Evolutionary conservation across 345 rosid genomes (phyloP).

Genomic region (Cochlearia excelsa): DNA sequence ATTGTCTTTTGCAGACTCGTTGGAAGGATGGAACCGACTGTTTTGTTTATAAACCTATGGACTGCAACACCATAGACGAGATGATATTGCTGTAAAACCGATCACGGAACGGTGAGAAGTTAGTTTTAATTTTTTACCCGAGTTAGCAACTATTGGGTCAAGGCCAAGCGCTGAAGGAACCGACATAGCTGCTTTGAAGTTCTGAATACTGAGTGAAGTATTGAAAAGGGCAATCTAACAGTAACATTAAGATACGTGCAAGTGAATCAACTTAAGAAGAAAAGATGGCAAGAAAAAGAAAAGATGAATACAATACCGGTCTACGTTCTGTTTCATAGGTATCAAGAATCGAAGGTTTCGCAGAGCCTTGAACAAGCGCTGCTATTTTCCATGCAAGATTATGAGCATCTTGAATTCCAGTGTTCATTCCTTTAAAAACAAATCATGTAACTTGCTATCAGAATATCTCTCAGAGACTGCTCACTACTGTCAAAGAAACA

Average conservation of each 20-base stretch:
- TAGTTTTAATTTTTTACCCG: constrained; percentile 45
- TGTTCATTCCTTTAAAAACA: constrained; percentile 75
- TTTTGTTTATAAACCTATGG: constrained; percentile 54
- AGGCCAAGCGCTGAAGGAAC: constrained; percentile 91
- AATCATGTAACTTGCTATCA: constrained; percentile 19
- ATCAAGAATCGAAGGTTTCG: constrained; percentile 59
- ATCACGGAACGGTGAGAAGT: constrained; percentile 16
- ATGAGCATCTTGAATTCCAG: constrained; percentile 96
- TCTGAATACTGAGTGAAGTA: constrained; percentile 79
- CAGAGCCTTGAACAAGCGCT: constrained; percentile 51
- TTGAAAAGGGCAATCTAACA: constrained; percentile 73
- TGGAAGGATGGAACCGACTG: constrained; percentile 66
- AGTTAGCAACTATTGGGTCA: constrained; percentile 72
- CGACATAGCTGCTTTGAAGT: constrained; percentile 86
- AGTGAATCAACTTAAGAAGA: constrained; percentile 17
- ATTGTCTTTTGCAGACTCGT: constrained; percentile 63
- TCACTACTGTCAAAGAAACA: constrained; percentile 6
- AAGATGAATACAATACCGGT: constrained; percentile 58
- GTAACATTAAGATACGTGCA: constrained; percentile 22
- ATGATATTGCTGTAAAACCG: constrained; percentile 11
- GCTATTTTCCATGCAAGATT: constrained; percentile 98
- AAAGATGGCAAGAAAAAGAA: constrained; percentile 1
- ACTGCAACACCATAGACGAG: constrained; percentile 43
- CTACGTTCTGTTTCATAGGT: constrained; percentile 85
- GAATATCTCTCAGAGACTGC: constrained; percentile 10